Percentiles rank a stretch among this genome's conserved stretches.
Evolutionary conservation across 83 land plant species (phyloP).

Genomic region (Picea engelmannii): DNA sequence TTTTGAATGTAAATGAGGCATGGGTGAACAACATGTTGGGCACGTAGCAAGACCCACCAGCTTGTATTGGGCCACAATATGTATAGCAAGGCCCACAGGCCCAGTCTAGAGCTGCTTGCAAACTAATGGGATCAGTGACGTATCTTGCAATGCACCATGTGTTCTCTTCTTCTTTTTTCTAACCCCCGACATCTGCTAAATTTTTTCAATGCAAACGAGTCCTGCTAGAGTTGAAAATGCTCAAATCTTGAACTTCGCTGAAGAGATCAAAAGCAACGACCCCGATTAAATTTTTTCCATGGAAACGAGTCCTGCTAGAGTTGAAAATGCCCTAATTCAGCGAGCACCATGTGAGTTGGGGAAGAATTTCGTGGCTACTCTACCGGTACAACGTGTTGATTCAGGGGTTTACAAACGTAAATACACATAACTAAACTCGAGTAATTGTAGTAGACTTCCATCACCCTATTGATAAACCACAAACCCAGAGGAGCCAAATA

Average conservation of each 20-base stretch:
- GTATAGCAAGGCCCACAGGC: conserved; percentile 55
- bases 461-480: no score
- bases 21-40: conserved; percentile 32
- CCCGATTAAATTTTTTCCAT: neutral
- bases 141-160: conserved; percentile 20
- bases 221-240: neutral
- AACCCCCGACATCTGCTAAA: neutral
- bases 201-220: neutral
- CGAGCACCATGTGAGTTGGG: neutral
- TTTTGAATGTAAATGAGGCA: no score
- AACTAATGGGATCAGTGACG: conserved; percentile 16
- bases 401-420: no score
- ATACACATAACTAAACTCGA: no score
- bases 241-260: neutral
- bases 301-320: neutral
- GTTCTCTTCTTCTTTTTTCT: conserved; percentile 9
- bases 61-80: conserved; percentile 55
- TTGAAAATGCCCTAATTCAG: conserved; percentile 5
- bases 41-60: conserved; percentile 38
- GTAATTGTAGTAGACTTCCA: no score
- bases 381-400: no score
- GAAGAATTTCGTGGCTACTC: neutral
- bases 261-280: neutral
- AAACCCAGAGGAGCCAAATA: no score
- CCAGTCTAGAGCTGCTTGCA: conserved; percentile 61